Conservation (phyloP, 371 early-diverging fungal genomes). For the Mucor plumbeus region DNA sequence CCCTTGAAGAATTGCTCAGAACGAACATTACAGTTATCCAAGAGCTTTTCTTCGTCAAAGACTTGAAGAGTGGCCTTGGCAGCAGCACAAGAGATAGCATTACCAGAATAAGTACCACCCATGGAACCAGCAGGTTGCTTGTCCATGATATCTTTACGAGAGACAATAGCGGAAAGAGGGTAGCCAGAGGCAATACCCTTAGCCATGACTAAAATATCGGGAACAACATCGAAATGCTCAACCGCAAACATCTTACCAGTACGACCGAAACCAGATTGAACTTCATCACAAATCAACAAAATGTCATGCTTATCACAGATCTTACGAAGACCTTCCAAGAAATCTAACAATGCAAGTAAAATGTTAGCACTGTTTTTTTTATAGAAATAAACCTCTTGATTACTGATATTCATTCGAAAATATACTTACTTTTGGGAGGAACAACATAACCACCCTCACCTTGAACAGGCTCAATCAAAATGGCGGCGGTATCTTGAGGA, state of each 20-base stretch:
- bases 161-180: conserved; percentile 55
- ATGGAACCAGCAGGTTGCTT: conserved; percentile 52
- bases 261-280: conserved; percentile 48
- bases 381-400: too few species aligned
- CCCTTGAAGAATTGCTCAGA: conserved; percentile 56
- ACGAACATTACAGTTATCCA: conserved; percentile 49
- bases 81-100: conserved; percentile 57
- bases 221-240: conserved; percentile 46
- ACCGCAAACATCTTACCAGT: conserved; percentile 56
- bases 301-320: conserved; percentile 62
- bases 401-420: too few species aligned
- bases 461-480: conserved; percentile 82
- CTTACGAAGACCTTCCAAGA: conserved; percentile 65
- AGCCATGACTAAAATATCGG: conserved; percentile 63
- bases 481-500: conserved; percentile 68
- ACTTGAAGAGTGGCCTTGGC: conserved; percentile 54
- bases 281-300: conserved; percentile 47
- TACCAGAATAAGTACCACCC: conserved; percentile 62
- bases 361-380: not conserved
- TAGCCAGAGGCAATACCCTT: conserved; percentile 63
- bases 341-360: conserved; percentile 33
- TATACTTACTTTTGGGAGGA: conserved; percentile 59
- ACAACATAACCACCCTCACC: conserved; percentile 87
- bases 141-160: conserved; percentile 52
- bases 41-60: conserved; percentile 48